Evolutionary conservation across 768 basidiomycete species (phyloP).

Genomic region (Thelephora aurantiotincta): DNA sequence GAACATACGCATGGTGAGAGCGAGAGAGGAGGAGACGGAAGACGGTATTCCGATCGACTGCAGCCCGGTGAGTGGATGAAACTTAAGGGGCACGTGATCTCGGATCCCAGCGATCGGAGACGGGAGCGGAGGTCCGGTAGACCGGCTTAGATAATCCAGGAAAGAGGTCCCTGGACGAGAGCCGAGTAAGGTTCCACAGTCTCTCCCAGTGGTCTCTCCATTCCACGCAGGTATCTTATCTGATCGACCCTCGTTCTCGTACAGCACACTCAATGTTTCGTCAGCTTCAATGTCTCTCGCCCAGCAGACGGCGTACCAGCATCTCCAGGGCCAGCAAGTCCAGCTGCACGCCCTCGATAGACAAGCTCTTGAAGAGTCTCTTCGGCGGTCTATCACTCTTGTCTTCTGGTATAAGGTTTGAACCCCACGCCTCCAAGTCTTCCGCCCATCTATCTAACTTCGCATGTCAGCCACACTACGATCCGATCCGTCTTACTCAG

Average conservation of each 20-base stretch:
- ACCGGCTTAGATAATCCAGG: neutral
- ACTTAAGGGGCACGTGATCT: too few species aligned
- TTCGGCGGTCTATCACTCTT: conserved; percentile 43
- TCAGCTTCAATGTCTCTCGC: conserved; percentile 2
- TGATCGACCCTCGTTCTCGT: neutral
- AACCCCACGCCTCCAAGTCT: neutral
- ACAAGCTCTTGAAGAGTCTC: conserved; percentile 17
- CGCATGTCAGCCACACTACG: conserved; percentile 27
- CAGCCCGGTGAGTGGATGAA: too few species aligned
- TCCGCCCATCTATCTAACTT: neutral
- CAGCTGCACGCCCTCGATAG: neutral
- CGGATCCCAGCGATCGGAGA: too few species aligned
- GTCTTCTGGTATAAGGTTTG: conserved; percentile 58
- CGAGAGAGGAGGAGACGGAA: neutral
- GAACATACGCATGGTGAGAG: conserved; percentile 5
- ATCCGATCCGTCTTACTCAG: conserved; percentile 44
- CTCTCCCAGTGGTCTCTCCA: too few species aligned
- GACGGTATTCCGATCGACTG: too few species aligned
- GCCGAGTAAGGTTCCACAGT: too few species aligned
- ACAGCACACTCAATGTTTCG: too few species aligned
- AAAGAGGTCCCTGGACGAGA: neutral
- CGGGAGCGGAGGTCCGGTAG: neutral
- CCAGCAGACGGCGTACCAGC: neutral
- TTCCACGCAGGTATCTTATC: neutral
- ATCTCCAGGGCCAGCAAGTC: neutral